A percentile compares a stretch with the other conserved stretches of the same genome.
Conservation (phyloP, 345 rosid species). For the Mercurialis annua region DNA sequence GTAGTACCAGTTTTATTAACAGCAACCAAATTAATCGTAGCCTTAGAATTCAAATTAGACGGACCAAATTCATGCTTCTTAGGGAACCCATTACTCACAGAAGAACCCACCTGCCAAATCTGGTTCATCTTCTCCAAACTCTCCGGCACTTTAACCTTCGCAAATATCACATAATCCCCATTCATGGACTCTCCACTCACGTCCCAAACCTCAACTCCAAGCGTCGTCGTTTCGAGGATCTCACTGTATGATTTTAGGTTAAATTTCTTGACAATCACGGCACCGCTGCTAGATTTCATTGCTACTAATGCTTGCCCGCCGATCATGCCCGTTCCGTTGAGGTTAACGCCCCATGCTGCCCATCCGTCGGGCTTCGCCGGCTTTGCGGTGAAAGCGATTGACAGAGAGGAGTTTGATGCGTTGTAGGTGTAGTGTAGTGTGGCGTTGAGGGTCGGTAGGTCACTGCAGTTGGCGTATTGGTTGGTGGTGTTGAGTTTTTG, state of each 20-base stretch:
- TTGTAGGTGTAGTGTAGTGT: conserved; percentile 71
- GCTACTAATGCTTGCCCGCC: conserved; percentile 75
- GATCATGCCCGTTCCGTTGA: conserved; percentile 41
- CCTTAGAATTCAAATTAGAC: conserved; percentile 13
- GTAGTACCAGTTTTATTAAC: neutral
- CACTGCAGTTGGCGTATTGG: conserved; percentile 39
- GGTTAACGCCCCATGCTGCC: conserved; percentile 83
- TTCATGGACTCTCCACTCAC: conserved; percentile 10
- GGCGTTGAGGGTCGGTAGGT: conserved; percentile 47
- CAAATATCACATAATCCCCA: conserved; percentile 18
- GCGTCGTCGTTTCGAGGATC: conserved; percentile 18
- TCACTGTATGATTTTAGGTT: conserved; percentile 11
- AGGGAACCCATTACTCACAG: conserved; percentile 18
- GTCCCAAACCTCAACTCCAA: conserved; percentile 25
- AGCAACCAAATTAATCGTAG: conserved; percentile 5
- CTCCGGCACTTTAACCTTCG: conserved; percentile 18
- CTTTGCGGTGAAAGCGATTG: conserved; percentile 62
- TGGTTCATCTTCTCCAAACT: conserved; percentile 15
- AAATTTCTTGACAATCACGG: conserved; percentile 25
- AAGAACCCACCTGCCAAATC: conserved; percentile 30
- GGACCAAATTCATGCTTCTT: conserved; percentile 14
- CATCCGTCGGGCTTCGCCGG: conserved; percentile 52
- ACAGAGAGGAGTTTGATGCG: conserved; percentile 66
- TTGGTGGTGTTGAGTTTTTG: conserved; percentile 38
- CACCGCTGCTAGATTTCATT: conserved; percentile 33